These are phyloP conservation scores for Pseudonectria buxi DNA, from an alignment of 2,329 filamentous ascomycete species.

Conservation along the genomic window DNA sequence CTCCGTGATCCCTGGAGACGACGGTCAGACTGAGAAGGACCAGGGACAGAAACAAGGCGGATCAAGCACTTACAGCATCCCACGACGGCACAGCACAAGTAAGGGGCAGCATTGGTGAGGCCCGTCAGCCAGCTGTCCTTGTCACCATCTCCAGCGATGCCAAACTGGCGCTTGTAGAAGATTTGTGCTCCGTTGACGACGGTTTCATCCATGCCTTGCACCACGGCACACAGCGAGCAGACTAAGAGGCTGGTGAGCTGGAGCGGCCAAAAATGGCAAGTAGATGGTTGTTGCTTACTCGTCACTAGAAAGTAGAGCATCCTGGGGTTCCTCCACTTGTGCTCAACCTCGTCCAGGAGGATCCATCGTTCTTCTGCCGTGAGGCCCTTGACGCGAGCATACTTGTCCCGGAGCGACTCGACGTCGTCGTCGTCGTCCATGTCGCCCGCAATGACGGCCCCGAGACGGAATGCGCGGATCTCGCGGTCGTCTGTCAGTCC, in stretches of 20 bases:
- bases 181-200: slow-evolving; percentile 56
- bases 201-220: slow-evolving; percentile 58
- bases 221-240: slow-evolving; percentile 56
- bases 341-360: slow-evolving; percentile 53
- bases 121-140: slow-evolving; percentile 52
- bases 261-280: background rate
- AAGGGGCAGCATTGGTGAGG: slow-evolving; percentile 54
- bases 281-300: too few relatives aligned
- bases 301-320: slow-evolving; percentile 60
- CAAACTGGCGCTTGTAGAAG: slow-evolving; percentile 57
- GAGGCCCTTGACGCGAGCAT: slow-evolving; percentile 44
- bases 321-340: slow-evolving; percentile 63
- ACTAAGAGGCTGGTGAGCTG: slow-evolving; percentile 23
- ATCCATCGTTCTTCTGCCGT: slow-evolving; percentile 51
- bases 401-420: slow-evolving; percentile 24
- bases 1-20: slow-evolving; percentile 46
- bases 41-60: too few relatives aligned
- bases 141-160: slow-evolving; percentile 46
- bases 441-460: slow-evolving; percentile 50
- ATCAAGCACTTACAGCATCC: slow-evolving; percentile 64
- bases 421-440: slow-evolving; percentile 27
- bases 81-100: slow-evolving; percentile 60
- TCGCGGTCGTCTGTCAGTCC: slow-evolving; percentile 49
- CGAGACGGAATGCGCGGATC: slow-evolving; percentile 51
- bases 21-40: too few relatives aligned